Conservation (phyloP, 106 monocot species). For the Hemerocallis citrina region DNA sequence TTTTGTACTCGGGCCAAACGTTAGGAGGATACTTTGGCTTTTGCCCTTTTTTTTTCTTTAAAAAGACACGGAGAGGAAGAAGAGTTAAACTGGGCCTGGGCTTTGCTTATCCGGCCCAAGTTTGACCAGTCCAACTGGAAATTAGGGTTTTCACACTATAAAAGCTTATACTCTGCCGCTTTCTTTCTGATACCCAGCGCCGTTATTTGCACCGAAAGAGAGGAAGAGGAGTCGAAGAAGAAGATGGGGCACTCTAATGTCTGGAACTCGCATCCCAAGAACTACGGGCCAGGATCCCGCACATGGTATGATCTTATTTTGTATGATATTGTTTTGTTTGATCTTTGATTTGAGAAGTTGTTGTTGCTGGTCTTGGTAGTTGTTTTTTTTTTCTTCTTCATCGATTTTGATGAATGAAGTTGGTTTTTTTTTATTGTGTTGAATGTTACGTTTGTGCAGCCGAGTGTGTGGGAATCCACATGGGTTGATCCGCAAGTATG, state of each 20-base stretch:
- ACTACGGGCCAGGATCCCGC: slow-evolving; percentile 32
- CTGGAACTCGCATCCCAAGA: slow-evolving; percentile 39
- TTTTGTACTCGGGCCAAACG: too few relatives aligned
- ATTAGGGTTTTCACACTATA: too few relatives aligned
- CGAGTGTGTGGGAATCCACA: slow-evolving; percentile 14
- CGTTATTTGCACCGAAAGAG: too few relatives aligned
- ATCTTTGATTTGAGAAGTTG: neutral
- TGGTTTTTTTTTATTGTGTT: neutral
- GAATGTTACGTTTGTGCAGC: neutral
- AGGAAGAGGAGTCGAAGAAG: too few relatives aligned
- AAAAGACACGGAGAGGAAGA: too few relatives aligned
- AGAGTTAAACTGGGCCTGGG: too few relatives aligned
- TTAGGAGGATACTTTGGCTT: too few relatives aligned
- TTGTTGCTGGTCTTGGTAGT: neutral
- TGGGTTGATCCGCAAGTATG: slow-evolving; percentile 13
- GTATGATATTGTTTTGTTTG: neutral
- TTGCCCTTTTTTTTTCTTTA: too few relatives aligned
- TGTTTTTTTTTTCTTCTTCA: neutral
- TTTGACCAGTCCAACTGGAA: too few relatives aligned
- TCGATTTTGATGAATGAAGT: neutral
- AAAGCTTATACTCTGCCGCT: too few relatives aligned
- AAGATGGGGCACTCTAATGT: slow-evolving; percentile 38
- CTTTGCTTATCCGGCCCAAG: too few relatives aligned
- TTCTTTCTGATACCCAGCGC: too few relatives aligned
- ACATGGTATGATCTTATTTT: slow-evolving; percentile 13